Conservation (phyloP, 352 stramenopile genomes). For the Phytophthora citrophthora region DNA sequence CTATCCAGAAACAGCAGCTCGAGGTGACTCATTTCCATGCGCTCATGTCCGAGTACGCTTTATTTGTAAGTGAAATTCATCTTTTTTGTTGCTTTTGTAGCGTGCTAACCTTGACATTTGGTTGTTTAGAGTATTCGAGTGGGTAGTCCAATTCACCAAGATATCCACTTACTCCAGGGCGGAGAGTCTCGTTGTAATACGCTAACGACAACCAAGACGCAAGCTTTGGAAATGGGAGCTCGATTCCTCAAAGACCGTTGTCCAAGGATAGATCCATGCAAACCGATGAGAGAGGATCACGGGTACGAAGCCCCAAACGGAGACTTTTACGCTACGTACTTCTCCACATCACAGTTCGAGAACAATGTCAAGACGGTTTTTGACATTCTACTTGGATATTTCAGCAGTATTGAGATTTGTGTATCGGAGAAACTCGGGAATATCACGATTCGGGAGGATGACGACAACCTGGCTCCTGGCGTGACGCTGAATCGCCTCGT, state of each 20-base stretch:
- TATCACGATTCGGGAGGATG: constrained; percentile 53
- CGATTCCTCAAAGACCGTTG: constrained; percentile 29
- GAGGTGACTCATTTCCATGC: constrained; percentile 31
- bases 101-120: not conserved
- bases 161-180: constrained; percentile 22
- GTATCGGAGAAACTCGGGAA: constrained; percentile 53
- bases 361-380: constrained; percentile 49
- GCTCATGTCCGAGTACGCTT: constrained; percentile 36
- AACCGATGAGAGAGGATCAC: constrained; percentile 37
- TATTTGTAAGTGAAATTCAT: constrained; percentile 24
- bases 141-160: constrained; percentile 37
- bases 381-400: constrained; percentile 41
- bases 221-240: constrained; percentile 22
- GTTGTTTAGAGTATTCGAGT: constrained; percentile 32
- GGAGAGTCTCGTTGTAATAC: constrained; percentile 1
- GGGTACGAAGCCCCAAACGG: constrained; percentile 28
- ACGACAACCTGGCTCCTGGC: constrained; percentile 35
- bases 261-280: constrained; percentile 26
- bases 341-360: constrained; percentile 34
- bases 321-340: constrained; percentile 33
- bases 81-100: no score
- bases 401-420: constrained; percentile 52
- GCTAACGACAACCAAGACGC: constrained; percentile 23
- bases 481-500: constrained; percentile 47
- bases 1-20: constrained; percentile 33